Conservation (phyloP, 2,329 filamentous ascomycete genomes). For the Ascochyta koolunga region DNA sequence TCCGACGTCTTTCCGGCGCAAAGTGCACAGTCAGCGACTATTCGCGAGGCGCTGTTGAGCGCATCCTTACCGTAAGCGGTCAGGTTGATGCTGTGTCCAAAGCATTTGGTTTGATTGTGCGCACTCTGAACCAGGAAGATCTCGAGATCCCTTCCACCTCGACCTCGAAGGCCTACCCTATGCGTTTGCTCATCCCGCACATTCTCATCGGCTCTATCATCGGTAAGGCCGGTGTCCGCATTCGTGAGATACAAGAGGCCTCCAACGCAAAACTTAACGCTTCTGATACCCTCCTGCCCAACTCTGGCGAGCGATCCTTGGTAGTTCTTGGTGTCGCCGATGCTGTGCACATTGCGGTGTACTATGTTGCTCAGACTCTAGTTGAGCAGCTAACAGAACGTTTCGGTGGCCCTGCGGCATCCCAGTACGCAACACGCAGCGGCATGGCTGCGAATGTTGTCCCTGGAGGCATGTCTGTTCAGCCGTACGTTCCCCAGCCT, state of each 20-base stretch:
- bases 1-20: slow-evolving; percentile 90
- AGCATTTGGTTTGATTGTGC: slow-evolving; percentile 98
- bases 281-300: slow-evolving; percentile 89
- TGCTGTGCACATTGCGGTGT: slow-evolving; percentile 97
- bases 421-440: slow-evolving; percentile 95
- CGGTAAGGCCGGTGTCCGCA: slow-evolving; percentile 92
- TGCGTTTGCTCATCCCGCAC: slow-evolving; percentile 92
- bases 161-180: slow-evolving; percentile 95
- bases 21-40: slow-evolving; percentile 99
- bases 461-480: slow-evolving; percentile 97
- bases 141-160: slow-evolving; percentile 85
- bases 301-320: slow-evolving; percentile 96
- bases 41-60: slow-evolving; percentile 93
- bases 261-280: slow-evolving; percentile 96
- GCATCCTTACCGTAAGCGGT: slow-evolving; percentile 95
- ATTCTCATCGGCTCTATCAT: slow-evolving; percentile 99
- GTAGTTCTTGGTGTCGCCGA: slow-evolving; percentile 98
- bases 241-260: slow-evolving; percentile 97
- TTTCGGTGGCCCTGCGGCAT: slow-evolving; percentile 93
- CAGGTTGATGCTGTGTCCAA: slow-evolving; percentile 96
- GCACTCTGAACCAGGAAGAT: slow-evolving; percentile 96
- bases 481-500: slow-evolving; percentile 95
- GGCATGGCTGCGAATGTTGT: slow-evolving; percentile 92
- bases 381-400: slow-evolving; percentile 96
- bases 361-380: slow-evolving; percentile 97